Evolutionary conservation across 768 basidiomycete genomes (phyloP).

Genomic region (Rhizopogon salebrosus): DNA sequence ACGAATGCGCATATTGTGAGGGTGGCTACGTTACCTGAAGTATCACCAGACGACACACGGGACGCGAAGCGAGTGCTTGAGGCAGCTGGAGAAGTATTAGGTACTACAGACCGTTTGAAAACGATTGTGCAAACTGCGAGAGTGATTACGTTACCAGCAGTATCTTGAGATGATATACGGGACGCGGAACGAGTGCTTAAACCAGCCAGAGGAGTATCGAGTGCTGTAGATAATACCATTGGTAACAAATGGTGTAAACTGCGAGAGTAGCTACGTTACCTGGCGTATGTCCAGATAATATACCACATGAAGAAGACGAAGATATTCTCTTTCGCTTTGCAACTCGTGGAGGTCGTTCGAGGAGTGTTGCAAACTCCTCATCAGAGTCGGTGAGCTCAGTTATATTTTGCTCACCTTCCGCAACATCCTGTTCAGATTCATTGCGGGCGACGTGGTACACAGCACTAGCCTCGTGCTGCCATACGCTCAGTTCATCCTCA

Average conservation of each 20-base stretch:
- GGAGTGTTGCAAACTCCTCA: conserved; percentile 22
- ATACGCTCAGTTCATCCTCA: conserved; percentile 45
- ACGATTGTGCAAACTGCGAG: background rate
- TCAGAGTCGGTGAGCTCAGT: conserved; percentile 23
- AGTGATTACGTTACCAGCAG: background rate
- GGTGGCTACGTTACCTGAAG: background rate
- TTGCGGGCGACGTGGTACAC: conserved; percentile 25
- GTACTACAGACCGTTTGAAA: background rate
- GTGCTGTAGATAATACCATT: background rate
- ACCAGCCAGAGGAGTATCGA: background rate
- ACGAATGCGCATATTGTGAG: too few relatives aligned
- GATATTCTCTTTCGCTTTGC: conserved; percentile 19
- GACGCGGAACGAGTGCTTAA: background rate
- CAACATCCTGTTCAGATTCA: conserved; percentile 12
- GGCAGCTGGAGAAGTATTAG: background rate
- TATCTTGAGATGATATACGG: background rate
- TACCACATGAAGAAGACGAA: background rate
- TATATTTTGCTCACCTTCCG: conserved; percentile 15
- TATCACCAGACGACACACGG: background rate
- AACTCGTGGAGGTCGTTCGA: conserved; percentile 11
- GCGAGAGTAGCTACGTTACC: background rate
- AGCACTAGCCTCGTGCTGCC: conserved; percentile 36
- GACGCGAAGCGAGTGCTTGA: background rate
- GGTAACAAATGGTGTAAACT: background rate
- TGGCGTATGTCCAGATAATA: background rate